phyloP scores from a whole-genome alignment of 495 filamentous ascomycete species.

The Lophiostoma macrostomum region DNA sequence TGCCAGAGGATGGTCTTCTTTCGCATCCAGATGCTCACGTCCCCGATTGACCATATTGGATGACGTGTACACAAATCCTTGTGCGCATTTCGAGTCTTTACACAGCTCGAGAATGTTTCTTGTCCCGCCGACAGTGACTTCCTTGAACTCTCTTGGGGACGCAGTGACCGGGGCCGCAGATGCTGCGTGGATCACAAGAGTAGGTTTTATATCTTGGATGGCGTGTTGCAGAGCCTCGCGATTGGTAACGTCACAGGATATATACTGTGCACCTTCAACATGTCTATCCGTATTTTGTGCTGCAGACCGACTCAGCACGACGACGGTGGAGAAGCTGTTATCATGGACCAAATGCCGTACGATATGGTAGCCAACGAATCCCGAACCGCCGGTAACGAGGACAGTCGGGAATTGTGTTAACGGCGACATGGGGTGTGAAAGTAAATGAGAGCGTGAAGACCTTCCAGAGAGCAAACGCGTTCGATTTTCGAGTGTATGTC shows the following conservation, averaged over 20 bases:
- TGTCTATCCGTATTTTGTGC: not conserved
- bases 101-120: not conserved
- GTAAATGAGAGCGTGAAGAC: too few species aligned
- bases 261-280: conserved; percentile 5
- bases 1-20: conserved; percentile 1
- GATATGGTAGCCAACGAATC: conserved; percentile 12
- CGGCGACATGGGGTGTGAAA: too few species aligned
- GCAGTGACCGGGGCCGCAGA: conserved; percentile 6
- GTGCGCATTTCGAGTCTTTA: not conserved
- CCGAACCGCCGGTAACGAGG: conserved; percentile 8
- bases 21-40: conserved; percentile 4
- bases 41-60: conserved; percentile 7
- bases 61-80: conserved; percentile 11
- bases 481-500: too few species aligned
- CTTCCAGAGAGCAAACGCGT: too few species aligned
- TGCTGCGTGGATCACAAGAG: conserved; percentile 12
- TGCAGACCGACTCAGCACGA: conserved; percentile 15
- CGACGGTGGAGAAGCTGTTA: not conserved
- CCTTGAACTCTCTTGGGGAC: conserved; percentile 6
- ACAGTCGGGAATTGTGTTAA: too few species aligned
- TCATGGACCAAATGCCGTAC: not conserved
- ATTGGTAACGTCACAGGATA: conserved; percentile 1
- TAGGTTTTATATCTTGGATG: conserved; percentile 1
- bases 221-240: not conserved
- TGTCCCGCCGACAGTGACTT: not conserved